Base-by-base conservation (phyloP, 2,329 filamentous ascomycete species). In the Penicillium occitanis region DNA sequence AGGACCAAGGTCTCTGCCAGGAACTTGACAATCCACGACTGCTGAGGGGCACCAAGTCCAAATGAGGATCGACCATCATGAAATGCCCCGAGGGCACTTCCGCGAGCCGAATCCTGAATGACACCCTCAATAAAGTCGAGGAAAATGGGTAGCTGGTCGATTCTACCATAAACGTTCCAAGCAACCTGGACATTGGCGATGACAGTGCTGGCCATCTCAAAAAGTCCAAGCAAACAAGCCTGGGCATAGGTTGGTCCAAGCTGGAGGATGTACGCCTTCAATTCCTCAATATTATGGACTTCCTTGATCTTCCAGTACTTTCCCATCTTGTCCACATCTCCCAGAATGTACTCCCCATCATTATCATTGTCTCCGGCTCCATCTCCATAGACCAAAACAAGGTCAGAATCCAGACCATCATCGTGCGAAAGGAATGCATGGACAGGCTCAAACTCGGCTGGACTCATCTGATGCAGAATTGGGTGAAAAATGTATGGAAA, bases 161-260 rank as follows among this genome's bases (percentile, higher is more conserved):
- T 17, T 48, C 59, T 44, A 8, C 64, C 51, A 30, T 57, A 58
- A 17, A 51, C 22, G 6, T 66, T 66, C 64, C 64, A 66, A 35
- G 51, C 60, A 17, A 63, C 51, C 33, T 66, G 64, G 10, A 66
- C n/a, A 19, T 58, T 58, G n/a, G 33, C 10, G 11, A 63, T 33
- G 17, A 58, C 19, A 10, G 22, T 19, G 2, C 14, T 11, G 1
- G 51, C 33, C 60, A 66, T 63, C 10, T 61, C 30, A 22, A 13
- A 14, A 13, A 66, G 60, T 1, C 51, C 59, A 3, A 66, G 33
- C 19, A 19, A 30, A n/a, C 14, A 42, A 11, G 64, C 51, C 19
- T 33, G 61, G n/a, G 40, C 3, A 22, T 59, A 66, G 14, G 17
- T 48, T 1, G 55, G 48, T 11, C 30, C 51, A 11, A 66, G 59